Base-by-base conservation (phyloP, 78 protist genomes). In the Dictyostelium brefeldianum region DNA sequence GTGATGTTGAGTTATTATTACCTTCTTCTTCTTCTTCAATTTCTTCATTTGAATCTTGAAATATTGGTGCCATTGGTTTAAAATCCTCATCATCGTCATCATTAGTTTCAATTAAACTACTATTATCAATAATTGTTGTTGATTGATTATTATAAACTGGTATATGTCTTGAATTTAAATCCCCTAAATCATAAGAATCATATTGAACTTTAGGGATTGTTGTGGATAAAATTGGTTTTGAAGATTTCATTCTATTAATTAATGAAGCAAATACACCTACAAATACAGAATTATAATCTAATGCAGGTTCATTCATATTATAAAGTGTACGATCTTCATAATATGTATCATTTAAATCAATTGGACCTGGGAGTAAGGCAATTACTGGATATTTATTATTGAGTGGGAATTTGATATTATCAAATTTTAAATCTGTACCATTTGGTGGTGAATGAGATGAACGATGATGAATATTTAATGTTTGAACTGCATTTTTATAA, bases 301-400 rank as follows among this genome's bases (percentile, higher is more conserved):
- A 27, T 46, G 79, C 54, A 3, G 79, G 79, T 71, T 71, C 56
- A 43, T 71, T 71, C 54, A 43, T 71, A n/a, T 31, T 29, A 71
- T 41, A 41, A 41, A n/a, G 41, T 41, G 79, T n/a, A 41, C 50
- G 41, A n/a, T 71, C 54, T 20, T 71, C 79, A 27, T 18, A 31
- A 46, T 71, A 71, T 3, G 22, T 22, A 71, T 31, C 79, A 31
- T 18, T 71, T 17, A 27, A 9, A 71, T 71, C 54, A 1, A 46
- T 15, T 83, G 90, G 90, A 22, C 90, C 90, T 31, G 80, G 80
- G 41, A 83, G n/a, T 17, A 83, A 41, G 5, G 90, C 90, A n/a
- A 41, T 4, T 8, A 83, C 7, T 5, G 74, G 69, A 71, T 71
- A 71, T 11, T 15, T 54, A 43, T 83, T 83, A 27, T 71, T 69